These are phyloP conservation scores for Hevea brasiliensis DNA, from an alignment of 345 rosid species.

Conservation along the genomic window DNA sequence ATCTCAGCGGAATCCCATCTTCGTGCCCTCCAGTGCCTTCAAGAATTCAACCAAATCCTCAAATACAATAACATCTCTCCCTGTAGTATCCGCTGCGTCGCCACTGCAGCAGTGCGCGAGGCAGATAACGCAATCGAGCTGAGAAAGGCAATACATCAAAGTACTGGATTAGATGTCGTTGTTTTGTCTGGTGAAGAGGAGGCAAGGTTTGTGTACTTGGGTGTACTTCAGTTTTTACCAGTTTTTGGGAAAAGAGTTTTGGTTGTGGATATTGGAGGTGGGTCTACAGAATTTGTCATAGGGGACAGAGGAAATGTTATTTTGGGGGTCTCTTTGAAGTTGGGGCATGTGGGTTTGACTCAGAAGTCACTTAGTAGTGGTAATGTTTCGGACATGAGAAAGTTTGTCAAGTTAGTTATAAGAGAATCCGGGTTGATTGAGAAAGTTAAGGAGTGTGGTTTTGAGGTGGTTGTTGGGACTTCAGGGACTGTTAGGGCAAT, in stretches of 20 bases:
- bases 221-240: constrained; percentile 62
- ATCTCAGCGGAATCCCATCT: constrained; percentile 44
- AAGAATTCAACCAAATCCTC: constrained; percentile 38
- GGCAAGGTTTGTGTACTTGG: constrained; percentile 54
- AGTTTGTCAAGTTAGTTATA: constrained; percentile 39
- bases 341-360: constrained; percentile 66
- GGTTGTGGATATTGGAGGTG: constrained; percentile 69
- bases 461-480: constrained; percentile 62
- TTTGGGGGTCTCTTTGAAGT: constrained; percentile 46
- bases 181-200: constrained; percentile 69
- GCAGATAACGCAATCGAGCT: constrained; percentile 47
- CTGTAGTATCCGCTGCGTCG: constrained; percentile 49
- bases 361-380: constrained; percentile 38
- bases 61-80: constrained; percentile 31
- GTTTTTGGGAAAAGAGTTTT: constrained; percentile 49
- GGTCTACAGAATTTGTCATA: constrained; percentile 66
- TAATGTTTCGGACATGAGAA: constrained; percentile 38
- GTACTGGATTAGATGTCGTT: constrained; percentile 38
- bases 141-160: constrained; percentile 33
- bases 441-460: constrained; percentile 43
- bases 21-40: constrained; percentile 48
- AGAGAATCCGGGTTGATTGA: constrained; percentile 47
- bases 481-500: constrained; percentile 66
- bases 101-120: constrained; percentile 61
- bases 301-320: constrained; percentile 53